Conservation (phyloP, 768 basidiomycete genomes). For the Tulasnella sp. region DNA sequence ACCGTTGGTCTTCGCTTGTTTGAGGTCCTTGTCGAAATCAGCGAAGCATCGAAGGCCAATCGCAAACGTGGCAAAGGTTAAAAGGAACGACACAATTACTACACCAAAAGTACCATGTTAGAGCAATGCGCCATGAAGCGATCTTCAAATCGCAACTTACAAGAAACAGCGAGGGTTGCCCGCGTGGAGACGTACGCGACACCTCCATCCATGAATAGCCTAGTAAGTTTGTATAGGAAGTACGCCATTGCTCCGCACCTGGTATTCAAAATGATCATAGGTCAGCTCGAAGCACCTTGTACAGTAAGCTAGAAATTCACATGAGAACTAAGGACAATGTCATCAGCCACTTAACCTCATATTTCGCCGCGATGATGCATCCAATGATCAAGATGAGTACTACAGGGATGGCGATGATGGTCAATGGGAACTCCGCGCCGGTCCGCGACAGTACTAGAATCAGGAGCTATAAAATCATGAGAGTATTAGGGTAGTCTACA, state of each 20-base stretch:
- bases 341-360: constrained; percentile 67
- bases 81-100: constrained; percentile 69
- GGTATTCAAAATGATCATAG: constrained; percentile 9
- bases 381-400: constrained; percentile 55
- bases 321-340: not conserved
- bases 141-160: constrained; percentile 36
- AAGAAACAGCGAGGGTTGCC: constrained; percentile 70
- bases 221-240: constrained; percentile 73
- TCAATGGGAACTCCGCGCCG: constrained; percentile 71
- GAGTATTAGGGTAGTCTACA: not conserved
- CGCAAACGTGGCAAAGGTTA: constrained; percentile 61
- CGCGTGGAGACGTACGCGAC: constrained; percentile 58
- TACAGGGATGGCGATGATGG: constrained; percentile 73
- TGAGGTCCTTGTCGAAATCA: constrained; percentile 75
- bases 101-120: too few relatives aligned
- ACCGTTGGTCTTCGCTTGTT: constrained; percentile 65
- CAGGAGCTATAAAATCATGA: constrained; percentile 46
- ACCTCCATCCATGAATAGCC: constrained; percentile 56
- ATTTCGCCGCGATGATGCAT: constrained; percentile 60
- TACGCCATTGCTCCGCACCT: constrained; percentile 53
- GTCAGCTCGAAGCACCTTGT: not conserved
- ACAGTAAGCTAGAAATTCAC: not conserved
- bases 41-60: constrained; percentile 69
- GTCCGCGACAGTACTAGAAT: constrained; percentile 54
- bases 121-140: too few relatives aligned